Evolutionary conservation across 176 grass and related monocot species (phyloP).

Genomic region (barley (Hordeum vulgare)): MorexV3_pseudomolecules_assembly NC_058522.1:468295389-468295888

Average conservation of each 20-base stretch:
- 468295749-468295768: not conserved
- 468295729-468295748: not conserved
- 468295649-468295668: not conserved
- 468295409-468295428: not conserved
- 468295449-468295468: conserved; percentile 21
- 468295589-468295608: not conserved
- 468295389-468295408: not conserved
- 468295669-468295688: not conserved
- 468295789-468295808: not conserved
- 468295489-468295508: not conserved
- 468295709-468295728: too few relatives aligned
- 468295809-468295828: not conserved
- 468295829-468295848: not conserved
- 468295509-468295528: not conserved
- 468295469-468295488: not conserved
- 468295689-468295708: not conserved
- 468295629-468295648: not conserved
- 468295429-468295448: not conserved
- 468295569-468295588: not conserved
- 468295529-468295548: not conserved
- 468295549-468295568: not conserved
- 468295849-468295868: not conserved
- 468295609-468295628: not conserved
- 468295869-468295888: conserved; percentile 38
- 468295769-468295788: not conserved